Conservation (phyloP, 192 early-diverging fungal species). For the Backusella psychrophila region DNA sequence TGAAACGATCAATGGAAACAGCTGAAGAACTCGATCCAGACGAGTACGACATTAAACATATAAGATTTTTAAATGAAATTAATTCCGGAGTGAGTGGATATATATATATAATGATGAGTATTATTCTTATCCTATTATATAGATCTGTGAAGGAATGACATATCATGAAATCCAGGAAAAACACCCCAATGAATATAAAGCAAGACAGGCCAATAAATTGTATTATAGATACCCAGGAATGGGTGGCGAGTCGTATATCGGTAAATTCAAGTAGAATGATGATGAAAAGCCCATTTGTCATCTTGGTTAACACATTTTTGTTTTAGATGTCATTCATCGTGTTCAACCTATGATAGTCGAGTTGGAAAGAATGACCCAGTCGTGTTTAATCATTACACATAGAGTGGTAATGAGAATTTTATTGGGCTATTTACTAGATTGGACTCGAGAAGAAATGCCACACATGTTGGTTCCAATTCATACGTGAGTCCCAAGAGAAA, state of each 20-base stretch:
- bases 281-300: background rate
- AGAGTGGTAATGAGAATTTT: constrained; percentile 89
- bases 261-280: constrained; percentile 9
- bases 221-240: constrained; percentile 94
- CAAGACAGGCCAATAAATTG: constrained; percentile 84
- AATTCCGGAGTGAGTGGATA: constrained; percentile 65
- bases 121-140: background rate
- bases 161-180: constrained; percentile 74
- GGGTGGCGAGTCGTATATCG: constrained; percentile 89
- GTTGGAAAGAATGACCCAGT: constrained; percentile 88
- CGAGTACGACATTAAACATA: constrained; percentile 75
- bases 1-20: constrained; percentile 82
- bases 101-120: background rate
- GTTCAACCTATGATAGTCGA: constrained; percentile 93
- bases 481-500: constrained; percentile 18
- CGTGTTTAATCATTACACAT: constrained; percentile 89
- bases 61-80: constrained; percentile 89
- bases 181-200: constrained; percentile 81
- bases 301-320: background rate
- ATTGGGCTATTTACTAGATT: constrained; percentile 86
- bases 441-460: constrained; percentile 38
- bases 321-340: constrained; percentile 87
- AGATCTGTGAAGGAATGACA: constrained; percentile 70
- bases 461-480: constrained; percentile 43
- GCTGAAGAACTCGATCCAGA: constrained; percentile 78